Base-by-base conservation (phyloP, 495 filamentous ascomycete genomes). In the Talaromyces proteolyticus region DNA sequence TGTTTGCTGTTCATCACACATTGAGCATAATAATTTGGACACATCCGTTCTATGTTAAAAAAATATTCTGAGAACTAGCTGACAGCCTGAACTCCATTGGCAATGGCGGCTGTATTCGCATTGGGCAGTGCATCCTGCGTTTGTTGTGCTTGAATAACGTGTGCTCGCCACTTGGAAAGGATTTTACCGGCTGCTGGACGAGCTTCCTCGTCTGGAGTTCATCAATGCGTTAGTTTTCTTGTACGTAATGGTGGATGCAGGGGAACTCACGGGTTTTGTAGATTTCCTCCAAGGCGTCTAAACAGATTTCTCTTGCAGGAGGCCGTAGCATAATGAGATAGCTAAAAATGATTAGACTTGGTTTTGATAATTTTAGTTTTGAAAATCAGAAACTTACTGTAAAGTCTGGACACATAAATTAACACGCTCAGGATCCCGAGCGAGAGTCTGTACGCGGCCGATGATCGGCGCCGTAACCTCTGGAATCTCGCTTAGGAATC, bases 401-500 rank as follows among this genome's bases (percentile, higher is more conserved):
- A 87, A 60, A 22, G 81, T 74, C 47, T 81, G 80, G 23, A 80
- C 73, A 18, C 78, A 78, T 23, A 88, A 62, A 48, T 72, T 74
- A 23, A 87, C 79, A 47, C 86, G 80, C 61, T 92, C 91, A 2
- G 93, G 93, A 69, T 99, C 91, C 59, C 81, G 78, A 29, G 93
- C 95, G 17, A 99, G 73, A 44, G 78, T 78, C 64, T 89, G 87
- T 39, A 96, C 79, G 47, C 86, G 75, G 23, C 82, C 74, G 12
- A 95, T 75, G 51, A 96, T 75, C 10, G 78, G 69, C 18, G 71
- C 58, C 19, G 79, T 86, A 23, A 99, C 70, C 29, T 86, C 85
- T 0, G 93, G 94, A 42, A 97, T 83, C 64, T 99, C 94, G 25
- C 88, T 89, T 10, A 99, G 73, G 64, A 96, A 94, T 26, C 90